A percentile compares a stretch with the other conserved stretches of the same genome.
These are phyloP conservation scores for Prunus mume DNA, from an alignment of 306 rosid genomes.

Conservation along the genomic window DNA sequence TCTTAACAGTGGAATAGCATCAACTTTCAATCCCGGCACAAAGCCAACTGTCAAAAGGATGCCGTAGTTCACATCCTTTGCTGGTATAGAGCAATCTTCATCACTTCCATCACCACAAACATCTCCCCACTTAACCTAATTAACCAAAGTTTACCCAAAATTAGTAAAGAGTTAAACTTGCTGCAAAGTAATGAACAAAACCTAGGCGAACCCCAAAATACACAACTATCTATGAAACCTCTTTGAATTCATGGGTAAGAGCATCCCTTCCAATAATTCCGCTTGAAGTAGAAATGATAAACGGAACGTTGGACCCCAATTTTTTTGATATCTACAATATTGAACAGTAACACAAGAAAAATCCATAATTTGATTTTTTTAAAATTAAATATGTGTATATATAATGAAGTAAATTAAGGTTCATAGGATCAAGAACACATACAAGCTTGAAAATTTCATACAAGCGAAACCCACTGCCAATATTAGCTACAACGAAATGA, in stretches of 20 bases:
- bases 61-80: conserved; percentile 39
- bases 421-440: conserved; percentile 9
- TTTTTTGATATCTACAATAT: conserved; percentile 35
- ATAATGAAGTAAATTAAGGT: neutral
- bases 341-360: neutral
- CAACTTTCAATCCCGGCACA: conserved; percentile 71
- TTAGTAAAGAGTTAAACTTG: neutral
- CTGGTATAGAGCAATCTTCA: conserved; percentile 9
- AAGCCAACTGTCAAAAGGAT: conserved; percentile 61
- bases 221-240: conserved; percentile 38
- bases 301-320: conserved; percentile 48
- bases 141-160: conserved; percentile 4
- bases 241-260: conserved; percentile 49
- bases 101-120: conserved; percentile 20
- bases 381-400: neutral
- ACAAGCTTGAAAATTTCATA: conserved; percentile 40
- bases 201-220: neutral
- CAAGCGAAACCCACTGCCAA: conserved; percentile 48
- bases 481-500: conserved; percentile 51
- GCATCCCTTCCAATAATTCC: conserved; percentile 74
- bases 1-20: conserved; percentile 50
- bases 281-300: conserved; percentile 44
- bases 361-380: neutral
- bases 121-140: conserved; percentile 39
- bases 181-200: neutral